These are phyloP conservation scores for Psilocybe sp. DNA, from an alignment of 768 basidiomycete genomes.

Conservation along the genomic window DNA sequence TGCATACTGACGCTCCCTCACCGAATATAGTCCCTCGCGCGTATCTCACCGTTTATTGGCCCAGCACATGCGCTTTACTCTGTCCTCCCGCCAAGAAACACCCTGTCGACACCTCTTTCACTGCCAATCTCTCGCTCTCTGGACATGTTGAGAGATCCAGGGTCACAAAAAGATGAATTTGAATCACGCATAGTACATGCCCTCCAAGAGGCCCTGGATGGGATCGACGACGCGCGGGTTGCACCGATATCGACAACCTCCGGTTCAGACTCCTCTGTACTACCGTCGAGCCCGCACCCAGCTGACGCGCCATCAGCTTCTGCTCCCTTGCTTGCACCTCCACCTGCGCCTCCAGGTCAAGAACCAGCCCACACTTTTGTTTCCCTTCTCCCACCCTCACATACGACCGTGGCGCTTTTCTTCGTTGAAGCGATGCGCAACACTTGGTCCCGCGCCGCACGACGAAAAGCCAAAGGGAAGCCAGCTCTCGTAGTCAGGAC, in stretches of 20 bases:
- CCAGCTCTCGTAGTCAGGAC: not conserved
- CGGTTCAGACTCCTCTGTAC: no score
- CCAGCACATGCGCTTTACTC: constrained; percentile 40
- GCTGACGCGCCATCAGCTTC: no score
- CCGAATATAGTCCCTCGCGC: constrained; percentile 26
- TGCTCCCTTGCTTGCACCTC: no score
- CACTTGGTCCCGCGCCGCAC: constrained; percentile 65
- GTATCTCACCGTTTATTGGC: constrained; percentile 26
- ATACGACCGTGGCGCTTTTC: not conserved
- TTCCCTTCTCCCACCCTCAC: no score
- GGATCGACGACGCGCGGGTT: constrained; percentile 24
- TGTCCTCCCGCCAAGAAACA: constrained; percentile 60
- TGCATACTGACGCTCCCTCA: not conserved
- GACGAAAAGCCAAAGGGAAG: constrained; percentile 6
- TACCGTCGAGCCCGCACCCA: no score
- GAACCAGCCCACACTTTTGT: no score
- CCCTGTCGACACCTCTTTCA: constrained; percentile 43
- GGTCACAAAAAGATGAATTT: not conserved
- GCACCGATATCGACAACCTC: not conserved
- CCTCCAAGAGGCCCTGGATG: constrained; percentile 29
- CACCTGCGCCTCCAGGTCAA: no score
- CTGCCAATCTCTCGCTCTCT: constrained; percentile 7
- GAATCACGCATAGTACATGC: not conserved
- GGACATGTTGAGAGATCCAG: constrained; percentile 1
- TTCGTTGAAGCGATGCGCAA: constrained; percentile 21